phyloP scores from a whole-genome alignment of 331 rosid species.

The Quercus tomentella region DNA sequence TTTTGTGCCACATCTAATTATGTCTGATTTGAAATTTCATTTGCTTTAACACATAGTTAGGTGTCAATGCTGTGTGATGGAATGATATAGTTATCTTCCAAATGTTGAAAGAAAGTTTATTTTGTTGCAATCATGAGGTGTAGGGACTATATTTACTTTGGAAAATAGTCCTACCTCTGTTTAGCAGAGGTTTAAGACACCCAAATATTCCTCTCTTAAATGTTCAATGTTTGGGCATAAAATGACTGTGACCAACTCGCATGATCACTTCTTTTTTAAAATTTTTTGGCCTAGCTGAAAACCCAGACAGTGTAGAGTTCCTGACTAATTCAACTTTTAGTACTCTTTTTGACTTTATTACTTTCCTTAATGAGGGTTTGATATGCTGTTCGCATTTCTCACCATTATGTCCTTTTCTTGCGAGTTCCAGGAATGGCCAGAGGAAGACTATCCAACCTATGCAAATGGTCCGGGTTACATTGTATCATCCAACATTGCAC shows the following conservation, averaged over 20 bases:
- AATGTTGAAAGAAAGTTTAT: not conserved
- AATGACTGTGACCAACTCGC: not conserved
- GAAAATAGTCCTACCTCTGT: not conserved
- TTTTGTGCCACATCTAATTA: not conserved
- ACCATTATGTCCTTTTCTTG: not conserved
- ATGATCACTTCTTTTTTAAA: not conserved
- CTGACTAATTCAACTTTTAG: not conserved
- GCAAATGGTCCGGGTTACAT: slow-evolving; percentile 96
- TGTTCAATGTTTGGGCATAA: not conserved
- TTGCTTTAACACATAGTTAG: not conserved
- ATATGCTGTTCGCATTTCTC: not conserved
- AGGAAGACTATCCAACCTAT: slow-evolving; percentile 90
- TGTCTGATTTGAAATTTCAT: not conserved
- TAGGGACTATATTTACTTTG: not conserved
- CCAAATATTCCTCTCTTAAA: not conserved
- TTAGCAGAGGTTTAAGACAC: not conserved
- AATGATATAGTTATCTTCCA: not conserved
- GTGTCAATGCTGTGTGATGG: not conserved
- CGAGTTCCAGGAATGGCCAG: slow-evolving; percentile 79
- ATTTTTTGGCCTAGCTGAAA: not conserved
- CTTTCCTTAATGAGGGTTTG: not conserved
- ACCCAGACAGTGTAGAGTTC: not conserved
- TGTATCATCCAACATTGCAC: slow-evolving; percentile 74
- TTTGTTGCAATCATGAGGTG: not conserved
- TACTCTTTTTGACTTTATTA: not conserved